Evolutionary conservation across 2,329 filamentous ascomycete species (phyloP).

Genomic region (Tolypocladium sp.): DNA sequence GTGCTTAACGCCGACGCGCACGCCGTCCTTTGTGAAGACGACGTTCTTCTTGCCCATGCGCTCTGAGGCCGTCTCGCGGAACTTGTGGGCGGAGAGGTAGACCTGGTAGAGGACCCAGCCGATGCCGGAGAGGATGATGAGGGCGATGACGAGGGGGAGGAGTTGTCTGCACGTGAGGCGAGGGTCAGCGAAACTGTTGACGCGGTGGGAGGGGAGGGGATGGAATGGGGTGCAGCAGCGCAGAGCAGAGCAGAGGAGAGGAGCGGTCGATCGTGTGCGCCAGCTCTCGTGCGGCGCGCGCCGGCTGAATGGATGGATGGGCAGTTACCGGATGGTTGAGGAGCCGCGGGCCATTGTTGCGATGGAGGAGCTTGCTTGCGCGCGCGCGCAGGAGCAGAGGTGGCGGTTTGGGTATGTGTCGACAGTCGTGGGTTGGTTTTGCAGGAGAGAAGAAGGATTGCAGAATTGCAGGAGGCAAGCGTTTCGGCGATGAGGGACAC

Average conservation of each 20-base stretch:
- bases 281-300: neutral
- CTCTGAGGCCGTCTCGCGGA: constrained; percentile 55
- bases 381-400: neutral
- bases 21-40: constrained; percentile 64
- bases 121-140: constrained; percentile 43
- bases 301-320: neutral
- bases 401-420: neutral
- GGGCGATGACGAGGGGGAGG: constrained; percentile 56
- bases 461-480: neutral
- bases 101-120: constrained; percentile 65
- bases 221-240: neutral
- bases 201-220: neutral
- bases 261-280: neutral
- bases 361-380: neutral
- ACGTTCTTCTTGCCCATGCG: constrained; percentile 71
- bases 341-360: constrained; percentile 2
- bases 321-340: constrained; percentile 5
- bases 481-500: neutral
- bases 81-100: constrained; percentile 58
- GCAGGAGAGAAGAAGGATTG: neutral
- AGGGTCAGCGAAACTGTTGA: neutral
- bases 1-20: constrained; percentile 63
- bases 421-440: neutral
- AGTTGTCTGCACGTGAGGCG: constrained; percentile 38
- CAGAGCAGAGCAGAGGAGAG: neutral